phyloP scores from a whole-genome alignment of 75 land plant genomes.

The Larix kaempferi region DNA sequence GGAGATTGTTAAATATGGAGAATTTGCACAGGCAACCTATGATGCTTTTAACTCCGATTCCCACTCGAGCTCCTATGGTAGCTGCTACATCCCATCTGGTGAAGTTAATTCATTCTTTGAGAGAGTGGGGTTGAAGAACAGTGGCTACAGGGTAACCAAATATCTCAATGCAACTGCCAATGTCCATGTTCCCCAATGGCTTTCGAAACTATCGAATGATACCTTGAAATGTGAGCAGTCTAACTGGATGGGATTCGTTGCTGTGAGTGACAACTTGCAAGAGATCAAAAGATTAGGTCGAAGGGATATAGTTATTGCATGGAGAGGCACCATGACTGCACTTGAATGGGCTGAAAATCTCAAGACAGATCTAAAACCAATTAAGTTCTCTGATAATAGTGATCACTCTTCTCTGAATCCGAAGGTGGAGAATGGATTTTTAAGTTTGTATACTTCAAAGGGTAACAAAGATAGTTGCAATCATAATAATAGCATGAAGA shows the following conservation, averaged over 20 bases:
- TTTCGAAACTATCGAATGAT: constrained; percentile 30
- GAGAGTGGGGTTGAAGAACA: constrained; percentile 30
- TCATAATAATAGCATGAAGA: constrained; percentile 3
- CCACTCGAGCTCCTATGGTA: constrained; percentile 8
- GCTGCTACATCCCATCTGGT: not conserved
- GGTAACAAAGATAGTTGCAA: not conserved
- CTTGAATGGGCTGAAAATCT: constrained; percentile 63
- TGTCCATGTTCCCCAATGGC: constrained; percentile 15
- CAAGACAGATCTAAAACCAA: constrained; percentile 4
- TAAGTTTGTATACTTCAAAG: constrained; percentile 39
- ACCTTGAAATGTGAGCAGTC: constrained; percentile 2
- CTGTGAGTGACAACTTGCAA: constrained; percentile 35
- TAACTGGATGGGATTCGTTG: constrained; percentile 78
- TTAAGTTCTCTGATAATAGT: too few species aligned
- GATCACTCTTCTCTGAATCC: too few species aligned
- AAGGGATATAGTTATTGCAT: constrained; percentile 51
- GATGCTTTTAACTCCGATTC: not conserved
- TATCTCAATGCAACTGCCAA: constrained; percentile 71
- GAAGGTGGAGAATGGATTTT: constrained; percentile 36
- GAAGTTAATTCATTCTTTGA: constrained; percentile 19
- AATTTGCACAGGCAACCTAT: constrained; percentile 29
- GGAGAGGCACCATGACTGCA: constrained; percentile 63
- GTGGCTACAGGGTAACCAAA: constrained; percentile 62
- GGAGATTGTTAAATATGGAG: constrained; percentile 63
- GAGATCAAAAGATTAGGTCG: constrained; percentile 35